A percentile compares a stretch with the other conserved stretches of the same genome.
Evolutionary conservation across 1,284 basidiomycete genomes (phyloP).

Genomic region (Sporisorium exsertum): DNA sequence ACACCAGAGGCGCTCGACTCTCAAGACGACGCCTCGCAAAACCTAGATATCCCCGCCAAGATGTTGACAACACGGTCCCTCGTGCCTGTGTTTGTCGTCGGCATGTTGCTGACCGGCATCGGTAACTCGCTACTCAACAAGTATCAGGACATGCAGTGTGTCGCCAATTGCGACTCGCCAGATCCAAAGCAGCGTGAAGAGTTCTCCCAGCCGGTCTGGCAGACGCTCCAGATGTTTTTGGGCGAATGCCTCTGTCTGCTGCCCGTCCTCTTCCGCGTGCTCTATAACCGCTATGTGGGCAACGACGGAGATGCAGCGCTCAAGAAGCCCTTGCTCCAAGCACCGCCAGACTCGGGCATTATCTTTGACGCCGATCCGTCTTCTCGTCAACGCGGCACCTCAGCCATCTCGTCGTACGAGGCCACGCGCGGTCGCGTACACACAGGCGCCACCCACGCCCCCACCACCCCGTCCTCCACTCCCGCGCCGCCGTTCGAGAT

Average conservation of each 20-base stretch:
- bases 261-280: constrained; percentile 37
- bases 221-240: constrained; percentile 70
- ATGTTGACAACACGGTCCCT: constrained; percentile 39
- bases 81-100: constrained; percentile 71
- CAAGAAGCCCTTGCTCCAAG: constrained; percentile 47
- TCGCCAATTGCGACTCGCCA: constrained; percentile 65
- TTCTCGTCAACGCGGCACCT: constrained; percentile 20
- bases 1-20: constrained; percentile 4
- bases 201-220: constrained; percentile 68
- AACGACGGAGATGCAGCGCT: constrained; percentile 29
- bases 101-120: constrained; percentile 73
- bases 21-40: not conserved
- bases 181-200: constrained; percentile 50
- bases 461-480: constrained; percentile 28
- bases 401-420: constrained; percentile 42
- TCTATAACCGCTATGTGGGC: constrained; percentile 33
- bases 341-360: constrained; percentile 47
- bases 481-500: constrained; percentile 50
- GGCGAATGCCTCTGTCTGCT: constrained; percentile 69
- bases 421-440: constrained; percentile 42
- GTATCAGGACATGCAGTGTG: constrained; percentile 71
- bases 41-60: constrained; percentile 13
- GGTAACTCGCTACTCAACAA: constrained; percentile 67
- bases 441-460: constrained; percentile 48
- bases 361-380: constrained; percentile 34